Conservation (phyloP, 768 basidiomycete genomes). For the Leccinum imitatum region DNA sequence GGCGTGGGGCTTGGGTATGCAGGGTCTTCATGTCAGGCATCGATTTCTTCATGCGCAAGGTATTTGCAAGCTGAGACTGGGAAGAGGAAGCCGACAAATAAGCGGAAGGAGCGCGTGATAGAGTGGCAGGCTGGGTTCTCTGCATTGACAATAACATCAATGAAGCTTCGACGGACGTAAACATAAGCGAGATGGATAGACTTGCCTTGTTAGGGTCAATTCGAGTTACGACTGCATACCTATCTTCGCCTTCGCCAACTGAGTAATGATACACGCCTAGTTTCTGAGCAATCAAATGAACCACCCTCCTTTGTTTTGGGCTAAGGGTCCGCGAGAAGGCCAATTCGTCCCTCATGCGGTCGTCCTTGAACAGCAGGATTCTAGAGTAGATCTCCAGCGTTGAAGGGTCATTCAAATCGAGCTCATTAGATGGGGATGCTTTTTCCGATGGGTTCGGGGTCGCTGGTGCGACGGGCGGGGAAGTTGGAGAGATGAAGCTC, state of each 20-base stretch:
- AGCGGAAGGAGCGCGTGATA: conserved; percentile 79
- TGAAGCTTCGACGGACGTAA: conserved; percentile 16
- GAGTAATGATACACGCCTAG: conserved; percentile 94
- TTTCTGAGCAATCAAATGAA: conserved; percentile 96
- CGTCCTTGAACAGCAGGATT: conserved; percentile 95
- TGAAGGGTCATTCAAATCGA: conserved; percentile 94
- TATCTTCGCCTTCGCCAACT: conserved; percentile 87
- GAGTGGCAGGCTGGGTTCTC: conserved; percentile 53
- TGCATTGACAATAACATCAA: conserved; percentile 22
- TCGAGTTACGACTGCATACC: conserved; percentile 92
- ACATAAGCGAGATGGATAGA: conserved; percentile 21
- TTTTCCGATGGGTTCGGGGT: conserved; percentile 70
- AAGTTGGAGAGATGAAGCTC: conserved; percentile 42
- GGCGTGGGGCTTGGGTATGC: conserved; percentile 75
- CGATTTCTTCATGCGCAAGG: conserved; percentile 91
- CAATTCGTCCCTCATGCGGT: conserved; percentile 94
- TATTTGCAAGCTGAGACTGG: conserved; percentile 42
- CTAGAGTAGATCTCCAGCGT: conserved; percentile 97
- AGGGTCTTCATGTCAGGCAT: conserved; percentile 97
- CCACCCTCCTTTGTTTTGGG: conserved; percentile 85
- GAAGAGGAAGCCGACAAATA: conserved; percentile 61
- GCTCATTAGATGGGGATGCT: conserved; percentile 58
- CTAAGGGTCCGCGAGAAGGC: conserved; percentile 89
- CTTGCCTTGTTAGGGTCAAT: conserved; percentile 80
- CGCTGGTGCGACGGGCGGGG: conserved; percentile 54